Evolutionary conservation across 345 rosid genomes (phyloP).

Genomic region (Angophora floribunda): DNA sequence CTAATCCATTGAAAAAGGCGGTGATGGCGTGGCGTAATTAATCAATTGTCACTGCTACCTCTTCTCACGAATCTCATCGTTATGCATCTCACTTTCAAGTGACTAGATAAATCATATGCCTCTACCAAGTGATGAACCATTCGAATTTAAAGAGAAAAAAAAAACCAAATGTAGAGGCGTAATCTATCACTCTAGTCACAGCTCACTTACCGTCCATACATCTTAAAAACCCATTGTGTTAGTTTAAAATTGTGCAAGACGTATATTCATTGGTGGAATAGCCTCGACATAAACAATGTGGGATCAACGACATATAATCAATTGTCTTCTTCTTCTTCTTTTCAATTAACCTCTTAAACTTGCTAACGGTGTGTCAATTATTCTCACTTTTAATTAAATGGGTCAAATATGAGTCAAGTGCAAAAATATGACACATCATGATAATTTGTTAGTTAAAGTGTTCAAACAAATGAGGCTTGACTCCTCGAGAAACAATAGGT

Average conservation of each 20-base stretch:
- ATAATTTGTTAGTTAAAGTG: background rate
- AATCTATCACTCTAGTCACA: fast-evolving
- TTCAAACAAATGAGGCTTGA: background rate
- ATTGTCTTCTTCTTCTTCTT: too few relatives aligned
- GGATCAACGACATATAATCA: background rate
- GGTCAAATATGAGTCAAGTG: too few relatives aligned
- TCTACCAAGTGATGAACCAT: fast-evolving
- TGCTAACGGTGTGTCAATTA: background rate
- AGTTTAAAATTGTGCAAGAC: background rate
- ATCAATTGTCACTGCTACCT: background rate
- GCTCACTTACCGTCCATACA: fast-evolving
- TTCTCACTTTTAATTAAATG: too few relatives aligned
- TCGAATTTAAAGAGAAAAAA: background rate
- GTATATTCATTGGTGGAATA: fast-evolving
- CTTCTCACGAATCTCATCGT: background rate
- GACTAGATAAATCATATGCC: fast-evolving
- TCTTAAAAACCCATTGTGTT: fast-evolving
- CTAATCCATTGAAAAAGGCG: background rate
- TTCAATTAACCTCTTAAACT: background rate
- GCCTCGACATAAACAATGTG: background rate
- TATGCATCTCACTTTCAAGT: background rate
- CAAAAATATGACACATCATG: background rate
- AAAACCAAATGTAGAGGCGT: background rate
- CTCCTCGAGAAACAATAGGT: background rate
- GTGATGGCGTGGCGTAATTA: background rate